Evolutionary conservation across 352 stramenopile species (phyloP).

Genomic region (Phytopythium mirpurense): DNA sequence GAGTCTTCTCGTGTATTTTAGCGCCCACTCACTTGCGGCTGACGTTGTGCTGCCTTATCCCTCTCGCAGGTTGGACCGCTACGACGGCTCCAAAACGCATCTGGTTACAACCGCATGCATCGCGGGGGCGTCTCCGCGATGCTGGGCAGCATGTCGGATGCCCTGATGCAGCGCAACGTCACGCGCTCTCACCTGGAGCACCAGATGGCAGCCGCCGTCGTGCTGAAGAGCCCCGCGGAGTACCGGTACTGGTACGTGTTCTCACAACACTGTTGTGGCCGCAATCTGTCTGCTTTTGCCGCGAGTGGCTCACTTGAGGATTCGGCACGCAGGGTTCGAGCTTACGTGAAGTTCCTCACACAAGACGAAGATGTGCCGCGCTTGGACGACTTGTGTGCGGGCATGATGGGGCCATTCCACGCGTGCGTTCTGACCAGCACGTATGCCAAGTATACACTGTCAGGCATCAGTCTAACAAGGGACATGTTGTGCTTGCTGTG

Average conservation of each 20-base stretch:
- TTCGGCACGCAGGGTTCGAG: conserved; percentile 55
- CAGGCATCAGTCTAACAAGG: too few relatives aligned
- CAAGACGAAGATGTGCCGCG: conserved; percentile 72
- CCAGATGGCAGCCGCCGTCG: conserved; percentile 55
- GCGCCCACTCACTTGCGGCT: background rate
- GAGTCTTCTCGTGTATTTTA: conserved; percentile 2
- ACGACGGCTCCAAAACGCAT: conserved; percentile 77
- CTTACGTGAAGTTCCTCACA: conserved; percentile 78
- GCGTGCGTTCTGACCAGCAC: conserved; percentile 24
- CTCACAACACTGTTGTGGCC: too few relatives aligned
- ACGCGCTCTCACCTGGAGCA: conserved; percentile 83
- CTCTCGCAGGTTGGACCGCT: conserved; percentile 59
- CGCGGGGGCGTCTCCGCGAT: conserved; percentile 62
- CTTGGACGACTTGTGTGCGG: conserved; percentile 70
- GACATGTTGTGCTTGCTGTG: too few relatives aligned
- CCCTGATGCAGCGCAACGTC: conserved; percentile 72
- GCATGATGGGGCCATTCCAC: conserved; percentile 76
- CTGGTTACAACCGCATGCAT: conserved; percentile 63
- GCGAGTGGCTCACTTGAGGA: conserved; percentile 3
- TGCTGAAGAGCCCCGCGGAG: conserved; percentile 65
- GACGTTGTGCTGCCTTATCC: background rate
- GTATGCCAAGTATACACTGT: too few relatives aligned
- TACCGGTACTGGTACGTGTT: conserved; percentile 83
- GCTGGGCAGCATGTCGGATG: conserved; percentile 65
- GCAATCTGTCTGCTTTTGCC: background rate